Evolutionary conservation across 441 rosid genomes (phyloP).

Genomic region (Syzygium syzygioides): DNA sequence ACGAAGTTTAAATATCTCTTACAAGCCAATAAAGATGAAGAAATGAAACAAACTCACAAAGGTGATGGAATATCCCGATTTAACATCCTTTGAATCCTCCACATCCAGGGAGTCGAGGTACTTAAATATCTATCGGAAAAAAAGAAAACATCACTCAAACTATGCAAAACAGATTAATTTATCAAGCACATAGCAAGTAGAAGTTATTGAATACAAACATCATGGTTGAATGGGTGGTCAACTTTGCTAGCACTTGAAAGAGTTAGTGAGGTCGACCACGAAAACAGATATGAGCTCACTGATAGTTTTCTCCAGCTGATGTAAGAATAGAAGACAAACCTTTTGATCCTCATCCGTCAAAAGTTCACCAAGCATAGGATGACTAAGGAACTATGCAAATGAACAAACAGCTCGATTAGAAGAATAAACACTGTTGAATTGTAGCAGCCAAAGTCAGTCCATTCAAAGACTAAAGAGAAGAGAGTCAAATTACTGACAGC

Average conservation of each 20-base stretch:
- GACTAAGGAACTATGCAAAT: slow-evolving; percentile 75
- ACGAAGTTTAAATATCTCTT: neutral
- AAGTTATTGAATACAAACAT: neutral
- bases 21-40: neutral
- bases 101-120: slow-evolving; percentile 70
- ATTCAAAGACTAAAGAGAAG: neutral
- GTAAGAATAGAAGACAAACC: slow-evolving; percentile 34
- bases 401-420: neutral
- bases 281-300: neutral
- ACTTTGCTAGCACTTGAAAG: neutral
- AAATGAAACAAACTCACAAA: slow-evolving; percentile 49
- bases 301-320: neutral
- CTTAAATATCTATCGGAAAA: slow-evolving; percentile 58
- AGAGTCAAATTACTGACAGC: slow-evolving; percentile 52
- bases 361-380: slow-evolving; percentile 77
- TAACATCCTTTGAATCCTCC: slow-evolving; percentile 93
- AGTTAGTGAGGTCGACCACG: neutral
- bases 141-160: neutral
- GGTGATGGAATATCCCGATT: slow-evolving; percentile 87
- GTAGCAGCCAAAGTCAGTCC: neutral
- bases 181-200: neutral
- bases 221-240: neutral
- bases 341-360: slow-evolving; percentile 90
- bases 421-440: neutral
- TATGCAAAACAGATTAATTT: neutral